Evolutionary conservation across 1,284 basidiomycete genomes (phyloP).

Genomic region (Lentinus polychrous): DNA sequence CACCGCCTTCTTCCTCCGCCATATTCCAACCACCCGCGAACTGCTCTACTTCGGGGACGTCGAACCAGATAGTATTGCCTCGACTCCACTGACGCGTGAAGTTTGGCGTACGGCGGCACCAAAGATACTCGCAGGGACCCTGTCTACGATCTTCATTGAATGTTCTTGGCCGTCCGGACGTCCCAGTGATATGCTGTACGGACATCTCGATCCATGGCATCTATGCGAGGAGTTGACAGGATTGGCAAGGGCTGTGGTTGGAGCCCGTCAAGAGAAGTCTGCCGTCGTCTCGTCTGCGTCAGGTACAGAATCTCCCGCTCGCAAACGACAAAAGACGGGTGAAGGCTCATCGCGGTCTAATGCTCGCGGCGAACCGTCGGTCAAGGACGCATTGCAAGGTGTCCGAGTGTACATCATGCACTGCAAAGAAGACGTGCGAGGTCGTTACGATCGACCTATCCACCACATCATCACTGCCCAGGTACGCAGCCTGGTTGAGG

Average conservation of each 20-base stretch:
- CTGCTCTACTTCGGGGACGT: slow-evolving; percentile 85
- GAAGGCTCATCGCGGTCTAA: slow-evolving; percentile 13
- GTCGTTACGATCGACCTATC: slow-evolving; percentile 37
- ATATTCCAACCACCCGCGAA: slow-evolving; percentile 49
- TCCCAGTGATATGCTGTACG: slow-evolving; percentile 54
- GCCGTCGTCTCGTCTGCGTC: slow-evolving; percentile 1
- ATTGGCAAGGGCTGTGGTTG: slow-evolving; percentile 61
- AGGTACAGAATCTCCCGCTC: slow-evolving; percentile 23
- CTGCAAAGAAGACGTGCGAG: slow-evolving; percentile 64
- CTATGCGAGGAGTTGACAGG: slow-evolving; percentile 57
- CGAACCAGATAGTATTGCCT: slow-evolving; percentile 65
- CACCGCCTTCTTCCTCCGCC: slow-evolving; percentile 70
- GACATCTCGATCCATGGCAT: slow-evolving; percentile 72
- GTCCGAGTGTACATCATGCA: slow-evolving; percentile 69
- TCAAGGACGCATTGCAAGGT: slow-evolving; percentile 48
- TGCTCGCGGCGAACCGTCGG: slow-evolving; percentile 25
- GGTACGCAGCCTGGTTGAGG: slow-evolving; percentile 48
- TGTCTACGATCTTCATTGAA: slow-evolving; percentile 74
- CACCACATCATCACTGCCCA: slow-evolving; percentile 56
- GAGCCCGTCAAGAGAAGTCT: slow-evolving; percentile 24
- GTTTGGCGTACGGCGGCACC: slow-evolving; percentile 72
- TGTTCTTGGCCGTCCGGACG: slow-evolving; percentile 74
- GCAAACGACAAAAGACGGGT: slow-evolving; percentile 42
- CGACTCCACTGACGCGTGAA: slow-evolving; percentile 45
- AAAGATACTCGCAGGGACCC: slow-evolving; percentile 47